Percentiles rank a stretch among this genome's conserved stretches.
Evolutionary conservation across 768 basidiomycete genomes (phyloP).

Genomic region (Mycena albidolilacea): DNA sequence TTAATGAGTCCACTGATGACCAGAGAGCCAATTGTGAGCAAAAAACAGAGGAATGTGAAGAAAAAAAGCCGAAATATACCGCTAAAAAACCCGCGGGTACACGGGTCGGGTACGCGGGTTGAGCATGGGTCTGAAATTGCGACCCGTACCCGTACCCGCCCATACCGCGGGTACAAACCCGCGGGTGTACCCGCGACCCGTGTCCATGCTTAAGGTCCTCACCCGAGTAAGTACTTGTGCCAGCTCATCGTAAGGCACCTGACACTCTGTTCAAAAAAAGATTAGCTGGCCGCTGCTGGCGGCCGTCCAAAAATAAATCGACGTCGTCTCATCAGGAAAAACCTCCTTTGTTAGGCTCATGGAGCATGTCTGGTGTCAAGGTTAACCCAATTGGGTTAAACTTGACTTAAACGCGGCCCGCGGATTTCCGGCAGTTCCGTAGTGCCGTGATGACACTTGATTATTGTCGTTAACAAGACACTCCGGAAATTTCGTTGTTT

Average conservation of each 20-base stretch:
- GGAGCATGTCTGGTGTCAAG: not conserved
- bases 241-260: conserved; percentile 19
- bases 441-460: no score
- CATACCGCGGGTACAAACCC: not conserved
- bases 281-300: conserved; percentile 11
- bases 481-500: no score
- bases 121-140: conserved; percentile 9
- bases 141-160: conserved; percentile 4
- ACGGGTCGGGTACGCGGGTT: conserved; percentile 1
- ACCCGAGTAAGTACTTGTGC: no score
- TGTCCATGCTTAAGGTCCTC: conserved; percentile 4
- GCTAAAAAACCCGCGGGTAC: conserved; percentile 4
- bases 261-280: conserved; percentile 10
- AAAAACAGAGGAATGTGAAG: conserved; percentile 6
- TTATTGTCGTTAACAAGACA: no score
- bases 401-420: no score
- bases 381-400: no score
- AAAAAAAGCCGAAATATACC: conserved; percentile 5
- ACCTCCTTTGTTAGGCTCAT: conserved; percentile 3
- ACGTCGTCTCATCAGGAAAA: conserved; percentile 4
- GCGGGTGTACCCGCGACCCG: conserved; percentile 5
- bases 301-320: conserved; percentile 4
- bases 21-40: conserved; percentile 7
- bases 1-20: not conserved
- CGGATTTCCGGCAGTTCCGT: no score